Base-by-base conservation (phyloP, 2,329 filamentous ascomycete species). In the Stagonosporopsis tanaceti region DNA sequence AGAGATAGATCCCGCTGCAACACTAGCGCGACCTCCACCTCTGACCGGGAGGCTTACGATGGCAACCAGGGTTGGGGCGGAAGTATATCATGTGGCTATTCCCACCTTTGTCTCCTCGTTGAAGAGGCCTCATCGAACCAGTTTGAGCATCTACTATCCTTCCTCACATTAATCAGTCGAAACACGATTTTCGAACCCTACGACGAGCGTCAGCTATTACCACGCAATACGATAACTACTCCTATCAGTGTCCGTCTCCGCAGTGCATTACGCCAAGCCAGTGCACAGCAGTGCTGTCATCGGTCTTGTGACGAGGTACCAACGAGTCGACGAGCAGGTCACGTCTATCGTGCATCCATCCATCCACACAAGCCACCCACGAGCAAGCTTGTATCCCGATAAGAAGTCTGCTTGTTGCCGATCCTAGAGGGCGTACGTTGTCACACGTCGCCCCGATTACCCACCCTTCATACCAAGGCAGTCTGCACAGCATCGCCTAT, bases 31-130 rank as follows among this genome's bases (percentile, higher is more conserved):
- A 61, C 65, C 65, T 70, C 63, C 65, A 63, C 64, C 65, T 69
- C 58, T 62, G 56, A 53, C 53, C 27, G 55, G 53, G 59, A 57
- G 62, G 63, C 66, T 70, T 63, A 62, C 59, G 58, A 50, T 56
- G 60, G 50, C 48, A 59, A 61, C 65, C 64, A 61, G 68, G 70
- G 64, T 64, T 53, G 46, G 55, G 64, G 59, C 53, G 69, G 67
- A 70, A 60, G 59, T 76, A 76, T 76, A 76, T 75, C 71, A 75
- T 53, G 61, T 51, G 57, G 63, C 53, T 51, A 45, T 54, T 55
- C 70, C 66, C 57, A 44, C 40, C 50, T 60, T 65, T 48, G 41
- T 56, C 50, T 47, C 51, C 28, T 50, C 34, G 35, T 32, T 46
- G 28, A 50, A 57, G 42, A 57, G 47, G 46, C 50, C 25, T 44